Evolutionary conservation across 495 filamentous ascomycete genomes (phyloP).

Genomic region (Penicillium robsamsonii): DNA sequence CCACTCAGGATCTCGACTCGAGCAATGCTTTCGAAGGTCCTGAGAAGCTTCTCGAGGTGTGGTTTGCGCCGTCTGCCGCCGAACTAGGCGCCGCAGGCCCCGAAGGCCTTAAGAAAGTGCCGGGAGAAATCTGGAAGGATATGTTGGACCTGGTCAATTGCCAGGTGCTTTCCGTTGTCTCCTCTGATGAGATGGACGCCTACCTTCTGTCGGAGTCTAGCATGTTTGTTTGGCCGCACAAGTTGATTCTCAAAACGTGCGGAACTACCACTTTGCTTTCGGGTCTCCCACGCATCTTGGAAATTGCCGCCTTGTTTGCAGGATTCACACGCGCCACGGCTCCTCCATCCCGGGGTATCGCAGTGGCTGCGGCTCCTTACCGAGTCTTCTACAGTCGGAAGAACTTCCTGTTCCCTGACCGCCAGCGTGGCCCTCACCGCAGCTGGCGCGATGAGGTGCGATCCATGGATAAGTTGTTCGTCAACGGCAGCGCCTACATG

Average conservation of each 20-base stretch:
- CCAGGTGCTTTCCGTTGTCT: conserved; percentile 92
- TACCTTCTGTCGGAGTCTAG: conserved; percentile 98
- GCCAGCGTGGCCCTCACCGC: conserved; percentile 89
- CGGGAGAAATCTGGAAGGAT: conserved; percentile 82
- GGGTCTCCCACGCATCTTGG: conserved; percentile 83
- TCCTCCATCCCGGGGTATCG: conserved; percentile 51
- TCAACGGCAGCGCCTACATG: conserved; percentile 96
- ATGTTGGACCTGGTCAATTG: conserved; percentile 98
- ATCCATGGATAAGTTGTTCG: conserved; percentile 84
- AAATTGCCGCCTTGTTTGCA: conserved; percentile 82
- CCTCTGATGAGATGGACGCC: conserved; percentile 94
- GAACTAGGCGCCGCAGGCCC: conserved; percentile 69
- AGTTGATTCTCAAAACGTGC: conserved; percentile 97
- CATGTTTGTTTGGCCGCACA: conserved; percentile 99
- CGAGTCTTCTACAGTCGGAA: conserved; percentile 98
- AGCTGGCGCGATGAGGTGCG: conserved; percentile 97
- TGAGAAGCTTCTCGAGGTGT: conserved; percentile 98
- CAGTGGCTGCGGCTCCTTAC: conserved; percentile 79
- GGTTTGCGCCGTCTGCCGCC: conserved; percentile 83
- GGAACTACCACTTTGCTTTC: conserved; percentile 93
- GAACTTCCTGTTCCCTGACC: conserved; percentile 95
- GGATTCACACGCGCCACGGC: conserved; percentile 73
- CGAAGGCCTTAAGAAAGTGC: conserved; percentile 81
- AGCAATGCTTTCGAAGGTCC: conserved; percentile 97
- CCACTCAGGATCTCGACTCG: conserved; percentile 91